A percentile compares a stretch with the other conserved stretches of the same genome.
These are phyloP conservation scores for Monosiga brevicollis DNA, from an alignment of 78 protist genomes.

Conservation along the genomic window DNA sequence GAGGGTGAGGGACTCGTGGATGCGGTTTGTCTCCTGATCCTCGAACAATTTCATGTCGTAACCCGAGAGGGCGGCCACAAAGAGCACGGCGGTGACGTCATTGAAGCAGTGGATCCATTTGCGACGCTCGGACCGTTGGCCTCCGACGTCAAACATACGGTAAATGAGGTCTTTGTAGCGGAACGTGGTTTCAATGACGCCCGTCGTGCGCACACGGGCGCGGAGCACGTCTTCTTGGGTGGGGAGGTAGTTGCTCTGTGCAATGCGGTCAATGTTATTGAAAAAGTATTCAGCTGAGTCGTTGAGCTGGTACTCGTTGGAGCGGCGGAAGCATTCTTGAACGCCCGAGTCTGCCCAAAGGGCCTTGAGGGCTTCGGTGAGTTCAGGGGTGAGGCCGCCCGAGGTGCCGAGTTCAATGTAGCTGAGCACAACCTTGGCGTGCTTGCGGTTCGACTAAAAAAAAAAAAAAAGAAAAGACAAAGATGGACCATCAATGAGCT, in stretches of 20 bases:
- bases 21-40: slow-evolving; percentile 13
- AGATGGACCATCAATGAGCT: too few species aligned
- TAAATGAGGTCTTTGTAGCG: background rate
- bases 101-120: slow-evolving; percentile 72
- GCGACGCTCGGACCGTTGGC: slow-evolving; percentile 66
- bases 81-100: slow-evolving; percentile 50
- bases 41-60: slow-evolving; percentile 28
- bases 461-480: too few species aligned
- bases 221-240: slow-evolving; percentile 23
- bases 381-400: background rate
- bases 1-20: background rate
- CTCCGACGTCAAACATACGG: slow-evolving; percentile 71
- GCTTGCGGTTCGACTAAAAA: too few species aligned
- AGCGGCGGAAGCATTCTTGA: background rate
- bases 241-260: slow-evolving; percentile 10
- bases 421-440: too few species aligned
- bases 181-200: background rate
- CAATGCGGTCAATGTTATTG: background rate
- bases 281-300: slow-evolving; percentile 25
- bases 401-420: background rate
- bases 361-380: background rate
- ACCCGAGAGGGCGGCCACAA: slow-evolving; percentile 20
- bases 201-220: slow-evolving; percentile 28
- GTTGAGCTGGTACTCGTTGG: slow-evolving; percentile 12
- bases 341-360: slow-evolving; percentile 15